Percentiles rank a stretch among this genome's conserved stretches.
Conservation (phyloP, 768 basidiomycete species). For the Pleurotus giganteus region DNA sequence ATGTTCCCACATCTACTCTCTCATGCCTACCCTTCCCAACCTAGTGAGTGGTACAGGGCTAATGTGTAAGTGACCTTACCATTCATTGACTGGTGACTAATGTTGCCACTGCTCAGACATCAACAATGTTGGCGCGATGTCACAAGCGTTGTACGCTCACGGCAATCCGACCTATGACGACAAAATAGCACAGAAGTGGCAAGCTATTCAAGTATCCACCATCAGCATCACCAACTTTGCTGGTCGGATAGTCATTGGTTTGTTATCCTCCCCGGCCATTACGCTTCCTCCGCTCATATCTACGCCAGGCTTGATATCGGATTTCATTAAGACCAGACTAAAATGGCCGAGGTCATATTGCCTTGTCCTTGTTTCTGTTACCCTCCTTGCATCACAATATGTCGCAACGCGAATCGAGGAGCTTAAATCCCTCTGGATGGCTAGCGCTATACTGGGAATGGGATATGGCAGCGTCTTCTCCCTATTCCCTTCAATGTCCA, state of each 20-base stretch:
- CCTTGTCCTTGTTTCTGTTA: constrained; percentile 59
- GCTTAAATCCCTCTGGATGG: constrained; percentile 66
- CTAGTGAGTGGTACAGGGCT: constrained; percentile 71
- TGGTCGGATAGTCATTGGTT: constrained; percentile 78
- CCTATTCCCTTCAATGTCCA: constrained; percentile 67
- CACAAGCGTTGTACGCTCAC: constrained; percentile 65
- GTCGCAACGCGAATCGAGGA: constrained; percentile 52
- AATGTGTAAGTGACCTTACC: constrained; percentile 54
- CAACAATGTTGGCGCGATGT: constrained; percentile 76
- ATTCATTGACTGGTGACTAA: not conserved
- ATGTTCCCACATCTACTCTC: constrained; percentile 30
- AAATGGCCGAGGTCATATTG: constrained; percentile 66
- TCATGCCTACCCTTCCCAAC: not conserved
- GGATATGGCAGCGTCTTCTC: constrained; percentile 76
- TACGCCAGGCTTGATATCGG: constrained; percentile 61
- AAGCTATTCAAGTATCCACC: constrained; percentile 81
- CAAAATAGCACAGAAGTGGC: constrained; percentile 67
- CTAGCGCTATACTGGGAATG: constrained; percentile 53
- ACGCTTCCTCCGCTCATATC: not conserved
- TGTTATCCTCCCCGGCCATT: not conserved
- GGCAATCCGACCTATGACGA: constrained; percentile 63
- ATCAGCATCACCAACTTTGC: constrained; percentile 80
- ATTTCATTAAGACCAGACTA: constrained; percentile 56
- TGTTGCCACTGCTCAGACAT: constrained; percentile 46
- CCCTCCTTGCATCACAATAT: constrained; percentile 75